Evolutionary conservation across 2,329 filamentous ascomycete genomes (phyloP).

Genomic region (Colletotrichum limetticola): DNA sequence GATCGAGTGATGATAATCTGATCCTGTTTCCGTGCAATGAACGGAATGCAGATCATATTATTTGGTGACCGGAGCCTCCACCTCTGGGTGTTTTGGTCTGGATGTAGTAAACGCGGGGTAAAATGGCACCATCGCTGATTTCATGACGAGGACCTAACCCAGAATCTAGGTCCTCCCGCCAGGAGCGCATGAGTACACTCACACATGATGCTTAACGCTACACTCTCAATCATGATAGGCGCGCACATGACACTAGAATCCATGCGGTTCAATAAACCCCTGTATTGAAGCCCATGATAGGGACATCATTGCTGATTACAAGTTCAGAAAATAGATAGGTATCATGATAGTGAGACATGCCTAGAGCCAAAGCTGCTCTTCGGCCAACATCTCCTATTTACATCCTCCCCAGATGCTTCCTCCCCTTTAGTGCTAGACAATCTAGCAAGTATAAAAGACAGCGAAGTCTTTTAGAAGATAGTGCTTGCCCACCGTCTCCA

Average conservation of each 20-base stretch:
- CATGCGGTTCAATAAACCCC: not conserved
- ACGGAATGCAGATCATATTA: no score
- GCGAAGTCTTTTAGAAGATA: constrained; percentile 45
- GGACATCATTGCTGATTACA: constrained; percentile 1
- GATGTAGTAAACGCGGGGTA: not conserved
- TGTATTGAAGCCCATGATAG: not conserved
- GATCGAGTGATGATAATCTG: not conserved
- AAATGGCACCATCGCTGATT: not conserved
- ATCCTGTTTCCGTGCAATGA: not conserved
- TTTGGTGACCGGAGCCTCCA: not conserved
- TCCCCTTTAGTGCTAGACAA: not conserved
- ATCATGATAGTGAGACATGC: constrained; percentile 18
- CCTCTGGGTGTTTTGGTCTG: not conserved
- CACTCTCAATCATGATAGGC: not conserved
- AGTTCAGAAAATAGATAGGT: constrained; percentile 21
- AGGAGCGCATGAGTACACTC: no score
- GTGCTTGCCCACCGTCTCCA: constrained; percentile 57
- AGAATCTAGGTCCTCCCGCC: no score
- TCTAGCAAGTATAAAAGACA: not conserved
- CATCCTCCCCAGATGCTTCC: not conserved
- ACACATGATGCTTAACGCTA: no score
- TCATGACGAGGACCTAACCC: no score
- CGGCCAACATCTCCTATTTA: not conserved
- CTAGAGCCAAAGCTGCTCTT: not conserved
- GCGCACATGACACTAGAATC: not conserved